Evolutionary conservation across 2,329 filamentous ascomycete genomes (phyloP).

Genomic region (Helicocarpus griseus): DNA sequence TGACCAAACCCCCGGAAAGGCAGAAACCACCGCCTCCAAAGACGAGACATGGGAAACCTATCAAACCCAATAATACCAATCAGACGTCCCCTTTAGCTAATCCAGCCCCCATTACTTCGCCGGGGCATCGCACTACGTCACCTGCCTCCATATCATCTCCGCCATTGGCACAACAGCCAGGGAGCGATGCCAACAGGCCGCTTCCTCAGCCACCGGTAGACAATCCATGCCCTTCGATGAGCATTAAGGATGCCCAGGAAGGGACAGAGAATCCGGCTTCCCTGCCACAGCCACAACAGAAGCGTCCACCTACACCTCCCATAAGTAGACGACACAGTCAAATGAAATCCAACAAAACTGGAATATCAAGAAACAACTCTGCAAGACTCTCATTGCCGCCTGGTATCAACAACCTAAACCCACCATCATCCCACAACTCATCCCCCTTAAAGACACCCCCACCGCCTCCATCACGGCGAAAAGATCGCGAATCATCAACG

Average conservation of each 20-base stretch:
- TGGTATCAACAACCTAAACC: constrained; percentile 36
- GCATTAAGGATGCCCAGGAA: background rate
- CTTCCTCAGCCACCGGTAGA: constrained; percentile 47
- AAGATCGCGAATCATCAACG: constrained; percentile 6
- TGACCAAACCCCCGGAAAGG: constrained; percentile 33
- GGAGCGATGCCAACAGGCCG: constrained; percentile 50
- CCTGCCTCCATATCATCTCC: constrained; percentile 11
- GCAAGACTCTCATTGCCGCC: constrained; percentile 30
- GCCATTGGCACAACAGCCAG: background rate
- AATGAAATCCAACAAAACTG: constrained; percentile 28
- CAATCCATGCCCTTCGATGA: constrained; percentile 13
- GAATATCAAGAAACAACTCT: constrained; percentile 23
- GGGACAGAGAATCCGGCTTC: background rate
- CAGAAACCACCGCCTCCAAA: constrained; percentile 64
- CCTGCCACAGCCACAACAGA: constrained; percentile 27
- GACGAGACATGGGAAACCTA: constrained; percentile 68
- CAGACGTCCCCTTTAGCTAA: background rate
- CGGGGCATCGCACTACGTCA: constrained; percentile 11
- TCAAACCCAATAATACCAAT: constrained; percentile 35
- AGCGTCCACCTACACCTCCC: constrained; percentile 40
- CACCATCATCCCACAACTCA: constrained; percentile 22
- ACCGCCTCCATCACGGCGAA: constrained; percentile 47
- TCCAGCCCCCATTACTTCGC: background rate
- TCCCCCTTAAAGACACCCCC: constrained; percentile 35
- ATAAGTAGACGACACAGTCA: constrained; percentile 40